Evolutionary conservation across 345 rosid genomes (phyloP), one percentile per base, ranked within the genome.

Genomic region (Heritiera fomes): DNA sequence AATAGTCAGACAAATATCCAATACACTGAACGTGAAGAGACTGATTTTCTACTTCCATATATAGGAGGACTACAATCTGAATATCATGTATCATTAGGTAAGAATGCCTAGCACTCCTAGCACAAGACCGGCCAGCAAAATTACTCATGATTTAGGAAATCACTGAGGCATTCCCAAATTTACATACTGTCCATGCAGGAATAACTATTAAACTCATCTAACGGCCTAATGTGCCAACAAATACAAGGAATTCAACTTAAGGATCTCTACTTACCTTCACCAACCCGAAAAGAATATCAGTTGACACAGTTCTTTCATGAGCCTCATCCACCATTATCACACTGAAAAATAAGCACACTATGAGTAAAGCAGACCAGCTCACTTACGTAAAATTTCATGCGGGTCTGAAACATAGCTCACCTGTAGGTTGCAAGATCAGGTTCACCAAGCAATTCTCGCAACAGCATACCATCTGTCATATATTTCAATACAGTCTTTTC

Each of bases 261-360:
- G 59, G 76, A 81, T 62, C 28, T 67, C 49, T 61, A 83, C 93
- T 85, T 87, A 85, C 98, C 97, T 94, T 96, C 38, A 96, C 95
- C 80, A 96, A 83, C 77, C 99, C 99, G 65, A 96, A 96, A 46
- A 96, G 88, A 76, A 96, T 94, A 84, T 96, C 99, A 9, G 99
- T 96, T 34, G 99, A 96, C 79, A 96, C 83, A 40, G 99, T 96
- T 87, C 99, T 96, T 88, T 96, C 99, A 84, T 96, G 99, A 3
- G 99, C 98, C 89, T 96, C 98, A 72, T 96, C 99, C 82, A 96
- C 98, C 93, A 96, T 94, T 78, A 94, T 86, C 43, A 96, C 95
- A 79, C 98, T 94, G 84, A 84, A 74, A 82, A 75, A 78, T 59
- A 78, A 40, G 60, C 32, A 46, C 64, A 61, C 74, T 78, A 59